Base-by-base conservation (phyloP, 768 basidiomycete genomes). In the Auriscalpium orientale region DNA sequence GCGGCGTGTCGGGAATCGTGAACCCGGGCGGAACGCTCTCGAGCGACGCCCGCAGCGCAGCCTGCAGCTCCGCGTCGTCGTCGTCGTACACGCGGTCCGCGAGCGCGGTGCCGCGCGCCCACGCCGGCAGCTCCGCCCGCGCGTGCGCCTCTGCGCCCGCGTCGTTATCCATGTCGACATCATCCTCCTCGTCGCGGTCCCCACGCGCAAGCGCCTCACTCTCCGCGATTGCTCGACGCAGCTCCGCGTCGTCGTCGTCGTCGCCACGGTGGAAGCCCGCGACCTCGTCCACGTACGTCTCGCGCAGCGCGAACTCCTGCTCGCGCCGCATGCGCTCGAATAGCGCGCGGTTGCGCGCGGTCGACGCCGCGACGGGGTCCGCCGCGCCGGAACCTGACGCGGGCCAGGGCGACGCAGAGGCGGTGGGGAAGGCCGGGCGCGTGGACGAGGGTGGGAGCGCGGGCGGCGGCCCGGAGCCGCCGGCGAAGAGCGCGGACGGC, bases 41-140 rank as follows among this genome's bases (percentile, higher is more conserved):
- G 58, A 95, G 73, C 38, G 91, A 93, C 2, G 91, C 93, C 65
- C 75, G 84, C 49, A 95, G 74, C 5, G 93, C 93, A 11, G 91
- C 92, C 70, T 95, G 93, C 47, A 95, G 71, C 62, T 89, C 86
- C 21, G 80, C 82, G 63, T 95, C 92, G 51, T 94, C 92, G 60
- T 95, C 92, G 59, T 94, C 92, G 61, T 89, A 84, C 40, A 85
- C 80, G 47, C 82, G 72, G 51, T 76, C 57, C 33, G 51, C 53
- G 4, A 35, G 61, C 13, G 20, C 18, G 18, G 33, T 34, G 36
- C n/a, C 33, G 40, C 13, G 61, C 20, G 22, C 49, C n/a, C 46
- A 34, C 38, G 48, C 34, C 40, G 35, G 56, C 15, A n/a, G 46
- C 1, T 46, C 45, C 43, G 57, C 46, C 22, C 44, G 33, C 44